Evolutionary conservation across 2,329 filamentous ascomycete species (phyloP).

Genomic region (Penicillium palitans): DNA sequence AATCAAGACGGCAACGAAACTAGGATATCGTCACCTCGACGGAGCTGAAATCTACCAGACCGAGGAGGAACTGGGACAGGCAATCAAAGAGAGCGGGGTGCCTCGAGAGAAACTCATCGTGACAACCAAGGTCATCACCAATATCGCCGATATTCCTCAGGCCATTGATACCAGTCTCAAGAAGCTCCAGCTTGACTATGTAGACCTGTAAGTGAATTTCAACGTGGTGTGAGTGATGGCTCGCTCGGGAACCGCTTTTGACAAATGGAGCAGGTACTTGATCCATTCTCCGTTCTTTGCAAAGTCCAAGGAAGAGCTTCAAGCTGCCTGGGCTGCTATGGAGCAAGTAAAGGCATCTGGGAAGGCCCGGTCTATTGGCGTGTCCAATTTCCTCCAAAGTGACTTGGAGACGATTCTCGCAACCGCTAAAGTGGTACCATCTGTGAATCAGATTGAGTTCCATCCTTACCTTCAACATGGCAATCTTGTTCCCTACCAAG

Average conservation of each 20-base stretch:
- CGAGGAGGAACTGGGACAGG: slow-evolving; percentile 50
- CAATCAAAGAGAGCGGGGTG: slow-evolving; percentile 50
- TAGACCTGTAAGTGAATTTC: slow-evolving; percentile 56
- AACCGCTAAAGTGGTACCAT: slow-evolving; percentile 45
- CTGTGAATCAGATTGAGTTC: slow-evolving; percentile 38
- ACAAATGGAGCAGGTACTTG: slow-evolving; percentile 50
- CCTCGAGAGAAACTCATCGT: slow-evolving; percentile 52
- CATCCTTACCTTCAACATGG: slow-evolving; percentile 52
- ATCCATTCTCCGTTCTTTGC: slow-evolving; percentile 63
- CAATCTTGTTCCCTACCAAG: slow-evolving; percentile 43
- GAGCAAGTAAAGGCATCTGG: slow-evolving; percentile 58
- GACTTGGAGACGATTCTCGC: slow-evolving; percentile 56
- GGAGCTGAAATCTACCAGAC: slow-evolving; percentile 59
- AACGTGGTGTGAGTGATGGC: background rate
- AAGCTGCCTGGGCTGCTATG: slow-evolving; percentile 61
- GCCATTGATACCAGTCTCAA: slow-evolving; percentile 58
- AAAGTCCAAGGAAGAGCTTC: slow-evolving; percentile 55
- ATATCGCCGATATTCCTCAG: slow-evolving; percentile 56
- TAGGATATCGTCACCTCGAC: slow-evolving; percentile 64
- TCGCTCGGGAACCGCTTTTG: background rate
- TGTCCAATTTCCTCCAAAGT: slow-evolving; percentile 59
- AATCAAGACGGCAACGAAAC: slow-evolving; percentile 57
- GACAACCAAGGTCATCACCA: slow-evolving; percentile 58
- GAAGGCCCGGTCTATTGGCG: slow-evolving; percentile 61
- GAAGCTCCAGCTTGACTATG: slow-evolving; percentile 61